phyloP scores from a whole-genome alignment of 2,329 filamentous ascomycete genomes.

The Calonectria pauciramosa region DNA sequence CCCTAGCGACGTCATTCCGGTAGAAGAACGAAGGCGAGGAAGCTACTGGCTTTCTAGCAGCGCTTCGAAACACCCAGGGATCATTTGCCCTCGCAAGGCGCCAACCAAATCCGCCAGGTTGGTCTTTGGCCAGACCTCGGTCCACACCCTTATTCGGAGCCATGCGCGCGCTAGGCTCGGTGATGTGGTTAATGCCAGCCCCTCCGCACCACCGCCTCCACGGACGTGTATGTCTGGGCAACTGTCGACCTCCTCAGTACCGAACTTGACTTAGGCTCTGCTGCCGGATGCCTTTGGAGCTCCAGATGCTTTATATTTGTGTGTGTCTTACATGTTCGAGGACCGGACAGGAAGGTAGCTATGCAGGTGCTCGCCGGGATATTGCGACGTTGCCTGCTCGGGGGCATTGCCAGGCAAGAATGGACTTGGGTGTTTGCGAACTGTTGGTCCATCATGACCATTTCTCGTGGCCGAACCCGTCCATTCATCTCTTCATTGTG shows the following conservation, averaged over 20 bases:
- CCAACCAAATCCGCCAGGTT: conserved; percentile 15
- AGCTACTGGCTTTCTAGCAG: background rate
- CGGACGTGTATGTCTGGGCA: background rate
- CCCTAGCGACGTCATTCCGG: conserved; percentile 21
- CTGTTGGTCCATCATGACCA: background rate
- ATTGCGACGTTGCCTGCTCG: background rate
- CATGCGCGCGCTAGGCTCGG: conserved; percentile 20
- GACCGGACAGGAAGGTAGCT: background rate
- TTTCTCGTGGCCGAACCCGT: background rate
- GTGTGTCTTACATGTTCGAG: background rate
- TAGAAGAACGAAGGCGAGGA: background rate
- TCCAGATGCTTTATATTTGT: background rate
- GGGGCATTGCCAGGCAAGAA: background rate
- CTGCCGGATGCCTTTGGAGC: background rate
- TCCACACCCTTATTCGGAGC: conserved; percentile 2
- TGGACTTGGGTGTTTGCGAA: background rate
- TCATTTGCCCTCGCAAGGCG: background rate
- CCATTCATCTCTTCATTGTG: background rate
- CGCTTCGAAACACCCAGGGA: conserved; percentile 3
- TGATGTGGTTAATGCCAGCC: conserved; percentile 13
- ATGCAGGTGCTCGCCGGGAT: background rate
- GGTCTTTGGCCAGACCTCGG: conserved; percentile 8
- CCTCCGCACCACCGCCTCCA: background rate
- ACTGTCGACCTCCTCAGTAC: background rate
- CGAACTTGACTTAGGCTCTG: background rate